phyloP scores from a whole-genome alignment of 2,329 filamentous ascomycete genomes.

The Paecilomyces formosus region DNA sequence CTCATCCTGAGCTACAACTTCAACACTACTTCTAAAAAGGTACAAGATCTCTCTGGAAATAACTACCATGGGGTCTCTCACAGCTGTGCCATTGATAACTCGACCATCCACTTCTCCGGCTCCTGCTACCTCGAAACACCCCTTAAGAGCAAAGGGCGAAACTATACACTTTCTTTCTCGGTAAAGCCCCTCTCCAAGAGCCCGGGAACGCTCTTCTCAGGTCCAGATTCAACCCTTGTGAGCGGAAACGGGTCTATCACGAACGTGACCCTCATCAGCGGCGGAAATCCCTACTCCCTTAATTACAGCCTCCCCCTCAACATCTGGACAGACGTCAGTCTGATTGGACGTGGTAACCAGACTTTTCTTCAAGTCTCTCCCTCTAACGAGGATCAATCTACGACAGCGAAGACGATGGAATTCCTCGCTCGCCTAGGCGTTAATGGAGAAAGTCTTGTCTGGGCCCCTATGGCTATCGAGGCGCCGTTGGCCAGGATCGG shows the following conservation, averaged over 20 bases:
- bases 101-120: slow-evolving; percentile 23
- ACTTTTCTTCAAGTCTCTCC: slow-evolving; percentile 23
- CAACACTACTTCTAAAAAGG: slow-evolving; percentile 18
- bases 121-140: slow-evolving; percentile 42
- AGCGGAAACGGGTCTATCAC: slow-evolving; percentile 23
- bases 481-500: slow-evolving; percentile 7
- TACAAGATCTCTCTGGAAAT: slow-evolving; percentile 20
- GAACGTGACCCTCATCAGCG: slow-evolving; percentile 32
- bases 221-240: slow-evolving; percentile 36
- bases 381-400: neutral
- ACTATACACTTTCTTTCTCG: slow-evolving; percentile 47
- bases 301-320: slow-evolving; percentile 34
- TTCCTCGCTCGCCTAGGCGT: slow-evolving; percentile 6
- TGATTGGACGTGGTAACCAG: slow-evolving; percentile 27
- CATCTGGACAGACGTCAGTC: slow-evolving; percentile 26
- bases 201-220: slow-evolving; percentile 36
- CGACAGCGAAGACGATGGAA: slow-evolving; percentile 1
- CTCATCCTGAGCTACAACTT: slow-evolving; percentile 41
- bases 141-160: slow-evolving; percentile 44
- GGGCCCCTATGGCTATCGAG: slow-evolving; percentile 7
- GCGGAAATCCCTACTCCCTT: slow-evolving; percentile 31
- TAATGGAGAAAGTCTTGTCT: slow-evolving; percentile 5
- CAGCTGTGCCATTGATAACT: slow-evolving; percentile 27
- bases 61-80: slow-evolving; percentile 33
- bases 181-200: slow-evolving; percentile 26